Evolutionary conservation across 192 early-diverging fungal species (phyloP), one percentile per base, ranked within the genome.

Genomic region (Coemansia sp.): DNA sequence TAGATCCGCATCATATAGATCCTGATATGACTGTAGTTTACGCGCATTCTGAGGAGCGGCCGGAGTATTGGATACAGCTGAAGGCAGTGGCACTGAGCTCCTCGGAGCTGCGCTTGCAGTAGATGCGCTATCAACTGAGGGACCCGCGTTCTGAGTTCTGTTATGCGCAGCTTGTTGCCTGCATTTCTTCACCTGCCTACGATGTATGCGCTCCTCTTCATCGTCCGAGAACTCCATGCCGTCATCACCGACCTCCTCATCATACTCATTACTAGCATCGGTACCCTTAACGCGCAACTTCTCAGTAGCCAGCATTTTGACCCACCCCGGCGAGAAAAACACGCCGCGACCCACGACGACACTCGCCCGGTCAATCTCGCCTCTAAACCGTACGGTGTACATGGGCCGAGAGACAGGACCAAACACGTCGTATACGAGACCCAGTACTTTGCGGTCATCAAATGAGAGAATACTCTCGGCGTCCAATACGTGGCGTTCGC

Each of bases 181-280:
- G 51, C 64, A 67, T 39, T 80, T 80, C 63, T 89, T 87, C 50
- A 66, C 68, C 31, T 76, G 62, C 53, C 81, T 89, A 5, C 55
- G 29, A 53, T 87, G 77, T 48, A 88, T 84, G 61, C 70, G 68
- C 71, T 98, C 96, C 57, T 90, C 73, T 68, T 98, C 96, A 75
- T 98, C 96, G 76, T 98, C 96, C 14, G 95, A 97, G 74, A 97
- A 98, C 68, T 96, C 95, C 75, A 93, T 74, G 23, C 94, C 92
- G 64, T 92, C 85, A 2, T 89, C 92, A 32, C 69, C 88, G 0
- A 93, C 84, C 67, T 99, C 97, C 84, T 99, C 97, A 66, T 99
- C 97, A 72, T 88, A 92, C 34, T 86, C 69, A 69, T 99, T 99
- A 48, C 91, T 93, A 4, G 97, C 97, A 84, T 99, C 97, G 0